phyloP scores from a whole-genome alignment of 1,284 basidiomycete genomes.

The Fomitopsis schrenkii region DNA sequence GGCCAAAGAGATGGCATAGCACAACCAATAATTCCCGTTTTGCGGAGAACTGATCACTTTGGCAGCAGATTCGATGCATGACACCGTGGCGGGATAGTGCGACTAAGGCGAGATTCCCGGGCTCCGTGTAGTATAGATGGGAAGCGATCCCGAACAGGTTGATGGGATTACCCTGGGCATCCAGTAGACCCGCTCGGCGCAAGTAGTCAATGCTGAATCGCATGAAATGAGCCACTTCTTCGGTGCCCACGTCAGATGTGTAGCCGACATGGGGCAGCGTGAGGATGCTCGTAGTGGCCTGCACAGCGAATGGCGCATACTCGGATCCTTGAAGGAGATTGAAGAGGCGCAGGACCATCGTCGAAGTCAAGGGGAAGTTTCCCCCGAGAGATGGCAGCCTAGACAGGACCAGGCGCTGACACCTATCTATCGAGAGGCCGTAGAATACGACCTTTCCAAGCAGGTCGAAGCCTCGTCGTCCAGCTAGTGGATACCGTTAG shows the following conservation, averaged over 20 bases:
- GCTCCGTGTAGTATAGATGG: slow-evolving; percentile 64
- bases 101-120: slow-evolving; percentile 63
- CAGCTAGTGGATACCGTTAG: not conserved
- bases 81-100: slow-evolving; percentile 52
- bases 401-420: slow-evolving; percentile 60
- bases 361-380: slow-evolving; percentile 63
- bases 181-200: slow-evolving; percentile 49
- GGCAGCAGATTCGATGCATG: slow-evolving; percentile 51
- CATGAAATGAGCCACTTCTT: slow-evolving; percentile 59
- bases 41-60: slow-evolving; percentile 34
- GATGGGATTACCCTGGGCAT: slow-evolving; percentile 49
- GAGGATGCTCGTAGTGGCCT: slow-evolving; percentile 48
- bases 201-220: slow-evolving; percentile 73
- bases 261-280: slow-evolving; percentile 55
- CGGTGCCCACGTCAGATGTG: slow-evolving; percentile 44
- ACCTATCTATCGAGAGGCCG: slow-evolving; percentile 56
- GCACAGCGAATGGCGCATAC: slow-evolving; percentile 42
- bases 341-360: slow-evolving; percentile 58
- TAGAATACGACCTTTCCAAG: slow-evolving; percentile 71
- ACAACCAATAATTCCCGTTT: slow-evolving; percentile 49
- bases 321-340: slow-evolving; percentile 60
- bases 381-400: slow-evolving; percentile 59
- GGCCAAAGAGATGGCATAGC: slow-evolving; percentile 57
- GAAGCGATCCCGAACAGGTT: slow-evolving; percentile 54
- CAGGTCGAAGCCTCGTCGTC: slow-evolving; percentile 65